Conservation (phyloP, 306 rosid species). For the Astragalus glycyphyllos region DNA sequence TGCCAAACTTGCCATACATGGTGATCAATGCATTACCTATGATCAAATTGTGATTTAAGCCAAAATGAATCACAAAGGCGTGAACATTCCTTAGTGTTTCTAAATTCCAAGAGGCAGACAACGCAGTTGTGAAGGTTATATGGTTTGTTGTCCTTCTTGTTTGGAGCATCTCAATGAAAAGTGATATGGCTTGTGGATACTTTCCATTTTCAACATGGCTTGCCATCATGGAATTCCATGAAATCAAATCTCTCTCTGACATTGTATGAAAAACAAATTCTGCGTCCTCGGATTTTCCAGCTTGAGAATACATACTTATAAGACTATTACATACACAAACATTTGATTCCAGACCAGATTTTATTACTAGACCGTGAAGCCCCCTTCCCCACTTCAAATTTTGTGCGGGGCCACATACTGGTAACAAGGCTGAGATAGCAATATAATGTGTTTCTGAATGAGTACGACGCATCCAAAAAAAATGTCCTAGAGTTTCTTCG, state of each 20-base stretch:
- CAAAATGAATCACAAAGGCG: constrained; percentile 59
- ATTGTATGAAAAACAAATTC: constrained; percentile 69
- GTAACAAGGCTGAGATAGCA: constrained; percentile 67
- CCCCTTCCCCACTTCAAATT: constrained; percentile 83
- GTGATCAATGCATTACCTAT: constrained; percentile 77
- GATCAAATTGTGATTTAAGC: constrained; percentile 62
- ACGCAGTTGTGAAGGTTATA: constrained; percentile 73
- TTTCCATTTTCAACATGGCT: constrained; percentile 70
- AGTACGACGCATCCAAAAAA: constrained; percentile 62
- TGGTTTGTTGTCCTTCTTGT: constrained; percentile 52
- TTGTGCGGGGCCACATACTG: constrained; percentile 62
- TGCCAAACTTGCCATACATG: constrained; percentile 77
- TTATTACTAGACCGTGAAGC: constrained; percentile 68
- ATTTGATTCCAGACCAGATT: constrained; percentile 72
- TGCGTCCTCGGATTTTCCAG: constrained; percentile 66
- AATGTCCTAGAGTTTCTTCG: constrained; percentile 65
- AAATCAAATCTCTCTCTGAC: constrained; percentile 78
- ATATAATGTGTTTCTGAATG: constrained; percentile 58
- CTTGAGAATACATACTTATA: constrained; percentile 79
- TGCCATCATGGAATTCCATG: constrained; percentile 94
- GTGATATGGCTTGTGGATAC: constrained; percentile 50
- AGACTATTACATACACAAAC: constrained; percentile 77
- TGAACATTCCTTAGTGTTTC: constrained; percentile 66
- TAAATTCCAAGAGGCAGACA: constrained; percentile 73
- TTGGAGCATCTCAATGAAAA: constrained; percentile 66